Conservation (phyloP, 2,329 filamentous ascomycete genomes). For the Lasiodiplodia hormozganensis region DNA sequence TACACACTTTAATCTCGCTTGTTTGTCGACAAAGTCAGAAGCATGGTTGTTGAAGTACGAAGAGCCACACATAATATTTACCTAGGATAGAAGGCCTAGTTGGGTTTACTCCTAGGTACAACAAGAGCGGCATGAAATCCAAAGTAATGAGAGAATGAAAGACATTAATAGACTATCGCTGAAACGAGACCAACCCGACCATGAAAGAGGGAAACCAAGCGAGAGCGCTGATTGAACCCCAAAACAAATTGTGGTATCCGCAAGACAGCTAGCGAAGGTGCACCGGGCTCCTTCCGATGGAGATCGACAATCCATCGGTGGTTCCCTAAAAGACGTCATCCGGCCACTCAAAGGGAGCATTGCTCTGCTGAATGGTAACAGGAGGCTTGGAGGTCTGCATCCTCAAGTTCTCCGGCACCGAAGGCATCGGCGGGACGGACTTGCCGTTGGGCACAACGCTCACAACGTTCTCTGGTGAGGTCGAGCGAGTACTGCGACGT, state of each 20-base stretch:
- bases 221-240: background rate
- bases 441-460: conserved; percentile 41
- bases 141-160: background rate
- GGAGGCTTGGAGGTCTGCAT: conserved; percentile 17
- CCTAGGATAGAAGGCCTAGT: background rate
- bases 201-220: background rate
- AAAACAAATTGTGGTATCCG: background rate
- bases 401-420: conserved; percentile 38
- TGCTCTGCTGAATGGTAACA: background rate
- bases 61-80: background rate
- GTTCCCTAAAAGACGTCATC: conserved; percentile 28
- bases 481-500: conserved; percentile 30
- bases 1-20: no score
- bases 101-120: background rate
- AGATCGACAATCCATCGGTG: background rate
- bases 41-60: no score
- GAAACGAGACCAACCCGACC: background rate
- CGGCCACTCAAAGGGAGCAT: conserved; percentile 28
- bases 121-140: background rate
- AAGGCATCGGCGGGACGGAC: conserved; percentile 40
- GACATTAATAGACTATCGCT: background rate
- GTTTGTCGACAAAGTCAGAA: no score
- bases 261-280: background rate
- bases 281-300: conserved; percentile 3
- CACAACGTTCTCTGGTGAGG: conserved; percentile 29